Evolutionary conservation across 1,284 basidiomycete genomes (phyloP), one percentile per base, ranked within the genome.

Genomic region (Ceratobasidium sp.): DNA sequence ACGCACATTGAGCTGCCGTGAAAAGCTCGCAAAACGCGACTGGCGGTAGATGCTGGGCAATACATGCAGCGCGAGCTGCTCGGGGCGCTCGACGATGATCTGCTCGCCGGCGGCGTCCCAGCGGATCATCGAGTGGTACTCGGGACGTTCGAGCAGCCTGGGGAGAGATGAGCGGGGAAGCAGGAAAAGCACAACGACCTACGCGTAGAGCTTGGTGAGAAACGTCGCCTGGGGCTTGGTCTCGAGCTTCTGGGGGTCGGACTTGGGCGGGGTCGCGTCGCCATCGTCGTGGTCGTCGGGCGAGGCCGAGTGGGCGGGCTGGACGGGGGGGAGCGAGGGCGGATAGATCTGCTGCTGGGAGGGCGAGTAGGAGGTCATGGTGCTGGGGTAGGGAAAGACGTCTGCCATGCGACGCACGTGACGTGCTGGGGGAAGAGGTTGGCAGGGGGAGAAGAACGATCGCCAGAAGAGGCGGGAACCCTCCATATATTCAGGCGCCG

Each of bases 21-120:
- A 95, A 86, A 96, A 96, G 86, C 91, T 93, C 54, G 94, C 94
- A 82, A 96, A 96, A 84, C 94, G 88, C 81, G 92, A 95, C 87
- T 96, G 94, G 80, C 94, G 90, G 83, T 95, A 95, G 71, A 96
- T 91, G 79, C 90, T 90, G 63, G 94, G 94, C 76, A 96, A 88
- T 80, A 96, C 92, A 82, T 95, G 93, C 71, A 94, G 87, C 1
- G 93, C 93, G 74, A 96, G 89, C 82, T 95, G 93, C 80, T 94
- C 93, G 76, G 94, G 94, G 37, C 91, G 86, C 80, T 95, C 94
- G 75, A 96, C 94, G 82, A 96, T 94, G 86, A 96, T 95, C 79
- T 94, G 91, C 81, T 94, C 92, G 76, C 94, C 94, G 16, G 89
- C 88, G 16, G 91, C 89, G 80, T 95, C 94, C 94, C 94, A 96